Conservation (phyloP, 495 filamentous ascomycete genomes). For the Neurospora sp. region DNA sequence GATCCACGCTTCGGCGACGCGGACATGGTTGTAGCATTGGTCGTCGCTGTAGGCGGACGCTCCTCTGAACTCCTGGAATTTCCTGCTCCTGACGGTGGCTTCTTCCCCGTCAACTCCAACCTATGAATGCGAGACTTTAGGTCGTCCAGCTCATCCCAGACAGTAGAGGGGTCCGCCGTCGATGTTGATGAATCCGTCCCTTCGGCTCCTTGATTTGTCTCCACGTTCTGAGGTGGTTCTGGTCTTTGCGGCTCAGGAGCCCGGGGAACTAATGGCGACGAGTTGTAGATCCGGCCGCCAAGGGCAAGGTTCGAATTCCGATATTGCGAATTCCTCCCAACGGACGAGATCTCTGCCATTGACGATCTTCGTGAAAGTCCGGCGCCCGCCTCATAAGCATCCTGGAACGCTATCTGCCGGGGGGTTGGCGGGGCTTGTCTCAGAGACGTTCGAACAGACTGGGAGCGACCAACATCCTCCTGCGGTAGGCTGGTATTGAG, state of each 20-base stretch:
- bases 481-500: neutral
- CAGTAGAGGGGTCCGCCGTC: constrained; percentile 77
- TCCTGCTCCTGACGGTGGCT: constrained; percentile 67
- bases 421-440: constrained; percentile 34
- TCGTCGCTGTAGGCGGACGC: constrained; percentile 80
- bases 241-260: constrained; percentile 25
- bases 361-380: neutral
- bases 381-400: constrained; percentile 30
- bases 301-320: constrained; percentile 49
- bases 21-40: constrained; percentile 86
- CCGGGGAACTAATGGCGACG: constrained; percentile 47
- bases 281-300: constrained; percentile 40
- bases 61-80: constrained; percentile 68
- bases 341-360: neutral
- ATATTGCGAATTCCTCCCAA: constrained; percentile 31
- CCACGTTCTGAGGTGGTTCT: constrained; percentile 20
- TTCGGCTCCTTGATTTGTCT: constrained; percentile 34
- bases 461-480: constrained; percentile 14
- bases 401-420: constrained; percentile 30
- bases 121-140: constrained; percentile 87
- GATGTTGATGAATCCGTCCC: constrained; percentile 77
- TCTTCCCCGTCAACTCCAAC: constrained; percentile 81
- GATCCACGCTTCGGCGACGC: constrained; percentile 66
- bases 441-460: constrained; percentile 11
- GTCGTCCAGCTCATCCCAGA: constrained; percentile 97